These are phyloP conservation scores for Panicum hallii DNA, from an alignment of 202 grass and related monocot species.

Conservation along the genomic window DNA sequence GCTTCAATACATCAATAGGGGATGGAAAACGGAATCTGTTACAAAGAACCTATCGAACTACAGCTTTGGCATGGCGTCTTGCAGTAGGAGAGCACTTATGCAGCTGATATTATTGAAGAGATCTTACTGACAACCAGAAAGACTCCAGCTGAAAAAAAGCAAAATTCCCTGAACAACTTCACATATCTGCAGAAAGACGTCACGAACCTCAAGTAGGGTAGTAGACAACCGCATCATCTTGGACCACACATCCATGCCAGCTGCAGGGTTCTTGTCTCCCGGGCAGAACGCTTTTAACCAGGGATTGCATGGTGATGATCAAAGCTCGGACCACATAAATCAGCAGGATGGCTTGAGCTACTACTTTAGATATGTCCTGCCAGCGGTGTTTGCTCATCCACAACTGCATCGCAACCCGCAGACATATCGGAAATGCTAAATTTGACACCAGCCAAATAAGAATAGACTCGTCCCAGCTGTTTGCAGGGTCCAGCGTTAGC, in stretches of 20 bases:
- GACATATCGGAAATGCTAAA: neutral
- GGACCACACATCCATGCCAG: neutral
- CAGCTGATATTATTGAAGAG: neutral
- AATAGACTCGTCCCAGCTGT: slow-evolving; percentile 5
- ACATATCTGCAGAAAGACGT: neutral
- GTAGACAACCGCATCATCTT: neutral
- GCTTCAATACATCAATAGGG: neutral
- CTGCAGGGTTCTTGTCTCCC: neutral
- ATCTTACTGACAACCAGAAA: neutral
- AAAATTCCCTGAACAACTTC: neutral
- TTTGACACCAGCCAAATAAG: neutral
- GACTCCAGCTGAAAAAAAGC: neutral
- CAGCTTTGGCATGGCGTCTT: neutral
- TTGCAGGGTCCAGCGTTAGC: slow-evolving; percentile 32
- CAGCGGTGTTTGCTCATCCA: neutral
- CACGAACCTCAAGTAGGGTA: slow-evolving; percentile 7
- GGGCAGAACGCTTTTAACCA: neutral
- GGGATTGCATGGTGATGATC: neutral
- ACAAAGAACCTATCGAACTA: neutral
- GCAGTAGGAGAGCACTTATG: neutral
- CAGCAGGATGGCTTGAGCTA: neutral
- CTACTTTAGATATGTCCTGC: neutral
- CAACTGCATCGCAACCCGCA: neutral
- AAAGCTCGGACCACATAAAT: slow-evolving; percentile 8
- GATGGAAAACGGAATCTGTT: neutral